A percentile compares a stretch with the other conserved stretches of the same genome.
Conservation (phyloP, 352 stramenopile genomes). For the Proteromonas lacertae region DNA sequence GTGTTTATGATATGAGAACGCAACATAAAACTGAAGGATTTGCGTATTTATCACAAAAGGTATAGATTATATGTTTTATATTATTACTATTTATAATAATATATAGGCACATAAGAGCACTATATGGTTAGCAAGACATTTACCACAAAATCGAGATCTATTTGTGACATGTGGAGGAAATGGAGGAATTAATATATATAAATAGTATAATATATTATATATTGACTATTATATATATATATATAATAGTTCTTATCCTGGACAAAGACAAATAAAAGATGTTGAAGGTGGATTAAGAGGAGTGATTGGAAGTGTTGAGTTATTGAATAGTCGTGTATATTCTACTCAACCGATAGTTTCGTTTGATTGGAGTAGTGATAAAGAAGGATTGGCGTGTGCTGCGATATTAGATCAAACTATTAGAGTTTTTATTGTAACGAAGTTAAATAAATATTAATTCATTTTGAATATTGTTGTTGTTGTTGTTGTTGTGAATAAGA, state of each 20-base stretch:
- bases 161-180: slow-evolving; percentile 80
- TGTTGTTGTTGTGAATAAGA: too few species aligned
- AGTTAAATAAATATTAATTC: slow-evolving; percentile 63
- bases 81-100: slow-evolving; percentile 37
- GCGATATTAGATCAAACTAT: slow-evolving; percentile 69
- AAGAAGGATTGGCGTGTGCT: slow-evolving; percentile 52
- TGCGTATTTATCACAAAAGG: not conserved
- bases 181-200: slow-evolving; percentile 79
- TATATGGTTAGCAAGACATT: slow-evolving; percentile 59
- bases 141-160: slow-evolving; percentile 73
- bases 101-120: slow-evolving; percentile 70
- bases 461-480: too few species aligned
- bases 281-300: slow-evolving; percentile 42
- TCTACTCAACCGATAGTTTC: slow-evolving; percentile 74
- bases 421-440: slow-evolving; percentile 67
- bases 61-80: slow-evolving; percentile 14
- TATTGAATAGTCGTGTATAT: slow-evolving; percentile 68
- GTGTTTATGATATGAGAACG: slow-evolving; percentile 62
- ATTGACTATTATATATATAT: too few species aligned
- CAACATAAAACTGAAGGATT: slow-evolving; percentile 8
- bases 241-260: too few species aligned
- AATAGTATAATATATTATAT: slow-evolving; percentile 61
- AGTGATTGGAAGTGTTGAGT: slow-evolving; percentile 48
- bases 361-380: slow-evolving; percentile 75
- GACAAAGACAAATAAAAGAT: slow-evolving; percentile 1